A percentile compares a stretch with the other conserved stretches of the same genome.
phyloP scores from a whole-genome alignment of 176 grass and related monocot genomes.

The Rhynchospora tenuis region DNA sequence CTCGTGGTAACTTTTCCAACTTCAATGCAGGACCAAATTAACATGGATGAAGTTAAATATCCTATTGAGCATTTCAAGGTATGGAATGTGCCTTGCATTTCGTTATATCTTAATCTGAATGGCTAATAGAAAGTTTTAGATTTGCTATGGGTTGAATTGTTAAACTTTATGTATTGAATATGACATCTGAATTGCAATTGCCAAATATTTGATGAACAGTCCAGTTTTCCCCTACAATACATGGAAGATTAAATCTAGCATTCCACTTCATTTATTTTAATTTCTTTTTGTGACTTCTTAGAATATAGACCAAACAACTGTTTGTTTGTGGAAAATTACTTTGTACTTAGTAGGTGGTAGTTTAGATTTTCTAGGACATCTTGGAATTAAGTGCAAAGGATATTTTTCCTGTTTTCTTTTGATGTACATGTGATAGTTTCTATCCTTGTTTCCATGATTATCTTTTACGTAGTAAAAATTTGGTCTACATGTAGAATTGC shows the following conservation, averaged over 20 bases:
- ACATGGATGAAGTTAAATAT: constrained; percentile 74
- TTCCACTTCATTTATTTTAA: neutral
- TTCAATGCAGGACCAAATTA: constrained; percentile 81
- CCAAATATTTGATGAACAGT: neutral
- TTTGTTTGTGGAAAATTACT: neutral
- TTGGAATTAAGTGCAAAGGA: neutral
- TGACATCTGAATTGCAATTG: neutral
- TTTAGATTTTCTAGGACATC: neutral
- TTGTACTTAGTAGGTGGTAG: neutral
- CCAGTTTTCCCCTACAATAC: neutral
- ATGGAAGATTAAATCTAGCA: neutral
- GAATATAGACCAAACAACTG: neutral
- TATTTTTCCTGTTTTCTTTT: neutral
- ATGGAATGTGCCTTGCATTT: neutral
- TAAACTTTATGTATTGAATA: neutral
- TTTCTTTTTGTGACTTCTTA: neutral
- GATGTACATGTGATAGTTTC: neutral
- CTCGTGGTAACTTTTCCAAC: constrained; percentile 8
- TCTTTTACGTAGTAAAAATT: neutral
- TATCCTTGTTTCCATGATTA: neutral
- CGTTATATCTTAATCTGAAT: neutral
- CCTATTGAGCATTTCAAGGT: constrained; percentile 95
- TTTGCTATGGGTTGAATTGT: neutral
- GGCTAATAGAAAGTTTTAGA: neutral
- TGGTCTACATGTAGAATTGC: neutral